Evolutionary conservation across 495 filamentous ascomycete species (phyloP), one percentile per base, ranked within the genome.

Genomic region (Daldinia concentrica): DNA sequence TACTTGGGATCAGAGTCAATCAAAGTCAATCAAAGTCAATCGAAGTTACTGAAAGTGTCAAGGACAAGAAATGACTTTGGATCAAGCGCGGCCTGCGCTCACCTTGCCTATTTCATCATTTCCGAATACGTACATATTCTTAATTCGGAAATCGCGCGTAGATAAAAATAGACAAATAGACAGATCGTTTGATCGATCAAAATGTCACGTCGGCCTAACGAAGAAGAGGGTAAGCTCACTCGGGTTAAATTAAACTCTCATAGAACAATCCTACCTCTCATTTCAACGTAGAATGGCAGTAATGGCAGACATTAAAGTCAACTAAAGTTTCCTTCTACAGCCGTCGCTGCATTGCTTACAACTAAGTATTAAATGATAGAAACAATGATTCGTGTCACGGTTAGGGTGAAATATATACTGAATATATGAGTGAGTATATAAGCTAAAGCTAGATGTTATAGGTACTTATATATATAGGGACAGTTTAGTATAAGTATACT

Each of bases 41-140:
- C 50, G 24, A 29, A 48, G 43, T 48, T 19, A 48, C 43, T 22
- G 30, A 36, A 12, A 57, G 5, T 54, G 27, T 30, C 30, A 36
- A 37, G 27, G 54, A 22, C 9, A 30, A 57, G 54, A 30, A 57
- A 12, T 7, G 54, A 36, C 27, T 22, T 57, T 36, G 17, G 27
- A 19, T 24, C 15, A 37, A 36, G 26, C 17, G 29, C 30, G 15
- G 54, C 27, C 54, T 36, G 30, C 30, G 17, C 29, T 57, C 30
- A 36, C 29, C 30, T 57, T 57, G 17, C 54, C 17, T 54, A 54
- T 27, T 30, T 29, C 51, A 30, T 30, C 51, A 54, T 22, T 48
- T 48, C 43, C 43, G 6, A 48, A 48, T 48, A 48, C 43, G 19
- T 48, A 48, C 43, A 24, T 48, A 48, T 48, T 48, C 43, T 48